Evolutionary conservation across 2,329 filamentous ascomycete species (phyloP), one percentile per base, ranked within the genome.

Genomic region (Samsoniella hepiali): DNA sequence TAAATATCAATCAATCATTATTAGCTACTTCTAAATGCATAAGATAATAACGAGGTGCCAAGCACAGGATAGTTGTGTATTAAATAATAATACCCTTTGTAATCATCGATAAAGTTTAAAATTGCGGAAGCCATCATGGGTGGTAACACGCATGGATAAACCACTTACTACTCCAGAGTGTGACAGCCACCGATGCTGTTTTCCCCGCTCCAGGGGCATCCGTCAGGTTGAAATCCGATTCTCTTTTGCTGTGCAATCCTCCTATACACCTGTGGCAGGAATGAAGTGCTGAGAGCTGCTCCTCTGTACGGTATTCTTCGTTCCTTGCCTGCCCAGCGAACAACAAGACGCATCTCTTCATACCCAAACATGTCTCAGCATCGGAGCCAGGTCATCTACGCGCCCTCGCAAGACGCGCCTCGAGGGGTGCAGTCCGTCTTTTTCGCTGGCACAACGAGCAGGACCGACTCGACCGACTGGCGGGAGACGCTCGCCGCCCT

Each of bases 401-500:
- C 75, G 0, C 72, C 74, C 6, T 70, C 66, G 22, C 55, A 47
- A 27, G 63, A 62, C 47, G 63, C 58, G 57, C 55, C 50, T 5
- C 66, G 36, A 11, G 67, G 69, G 1, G 54, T 51, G 2, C 73
- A 70, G 42, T 71, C 78, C 15, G 66, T 87, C 67, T 88, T 87
- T 71, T 78, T 86, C n/a, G 83, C 84, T 2, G 85, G 85, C 51
- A 80, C 78, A 50, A 86, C 84, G 27, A 80, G 75, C 62, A 75
- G 75, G 1, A 70, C 65, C 3, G 67, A 71, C 47, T 67, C 69
- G 2, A 45, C 74, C 2, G 77, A 82, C 68, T 87, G 84, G 84
- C 83, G 84, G 59, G 67, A 72, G 3, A 68, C 67, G 11, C 69
- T 88, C 36, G 69, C 69, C 1, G 55, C 68, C 11, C 71, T 71